Percentiles rank a stretch among this genome's conserved stretches.
phyloP scores from a whole-genome alignment of 192 early-diverging fungal species.

The Paraglomus occultum region DNA sequence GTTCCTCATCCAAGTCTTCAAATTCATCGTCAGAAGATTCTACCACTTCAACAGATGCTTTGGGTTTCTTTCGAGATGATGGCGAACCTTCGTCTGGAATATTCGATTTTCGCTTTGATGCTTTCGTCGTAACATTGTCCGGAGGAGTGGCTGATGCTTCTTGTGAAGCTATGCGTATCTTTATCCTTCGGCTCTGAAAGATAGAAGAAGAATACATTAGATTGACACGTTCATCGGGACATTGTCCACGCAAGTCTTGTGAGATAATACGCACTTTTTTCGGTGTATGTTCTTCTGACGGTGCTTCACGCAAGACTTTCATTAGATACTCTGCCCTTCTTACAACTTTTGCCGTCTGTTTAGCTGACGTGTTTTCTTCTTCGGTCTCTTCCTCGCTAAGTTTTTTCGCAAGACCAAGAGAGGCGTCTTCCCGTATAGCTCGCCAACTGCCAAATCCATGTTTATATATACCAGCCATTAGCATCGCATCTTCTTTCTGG shows the following conservation, averaged over 20 bases:
- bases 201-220: too few relatives aligned
- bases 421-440: conserved; percentile 75
- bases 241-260: too few relatives aligned
- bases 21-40: conserved; percentile 44
- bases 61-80: neutral
- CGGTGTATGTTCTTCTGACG: conserved; percentile 30
- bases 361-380: conserved; percentile 44
- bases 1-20: conserved; percentile 40
- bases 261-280: too few relatives aligned
- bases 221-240: too few relatives aligned
- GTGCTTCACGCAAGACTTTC: conserved; percentile 74
- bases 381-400: conserved; percentile 66
- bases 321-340: conserved; percentile 90
- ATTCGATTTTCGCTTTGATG: neutral
- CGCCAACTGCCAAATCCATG: conserved; percentile 95
- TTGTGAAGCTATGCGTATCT: neutral
- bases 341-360: conserved; percentile 53
- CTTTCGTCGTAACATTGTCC: conserved; percentile 3
- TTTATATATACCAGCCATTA: conserved; percentile 90
- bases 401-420: conserved; percentile 80
- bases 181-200: too few relatives aligned
- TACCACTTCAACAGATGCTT: conserved; percentile 20
- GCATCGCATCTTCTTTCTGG: conserved; percentile 91
- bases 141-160: neutral
- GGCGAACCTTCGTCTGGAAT: conserved; percentile 3